Evolutionary conservation across 371 early-diverging fungal genomes (phyloP).

Genomic region (Mortierella polycephala): DNA sequence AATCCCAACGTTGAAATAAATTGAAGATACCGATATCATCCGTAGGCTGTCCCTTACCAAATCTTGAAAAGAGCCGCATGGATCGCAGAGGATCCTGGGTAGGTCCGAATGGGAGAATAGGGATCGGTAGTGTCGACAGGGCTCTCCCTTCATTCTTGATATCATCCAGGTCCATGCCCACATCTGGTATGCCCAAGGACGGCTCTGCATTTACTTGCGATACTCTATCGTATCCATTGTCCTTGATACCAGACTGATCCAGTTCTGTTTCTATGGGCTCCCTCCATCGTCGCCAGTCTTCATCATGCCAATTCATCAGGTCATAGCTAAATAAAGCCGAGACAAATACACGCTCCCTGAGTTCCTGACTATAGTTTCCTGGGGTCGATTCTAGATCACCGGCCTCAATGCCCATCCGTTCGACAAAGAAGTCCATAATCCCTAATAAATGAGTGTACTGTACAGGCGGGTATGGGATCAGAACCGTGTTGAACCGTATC

Average conservation of each 20-base stretch:
- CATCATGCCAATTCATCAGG: conserved; percentile 63
- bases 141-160: conserved; percentile 20
- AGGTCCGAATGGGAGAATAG: conserved; percentile 72
- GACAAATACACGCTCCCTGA: conserved; percentile 39
- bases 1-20: no score
- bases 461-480: conserved; percentile 45
- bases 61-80: conserved; percentile 69
- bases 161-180: conserved; percentile 27
- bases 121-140: conserved; percentile 16
- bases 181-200: conserved; percentile 12
- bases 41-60: conserved; percentile 42
- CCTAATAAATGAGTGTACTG: conserved; percentile 38
- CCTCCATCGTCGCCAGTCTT: conserved; percentile 62
- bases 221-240: neutral
- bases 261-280: neutral
- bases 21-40: neutral
- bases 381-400: neutral
- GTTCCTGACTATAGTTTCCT: conserved; percentile 10
- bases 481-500: conserved; percentile 39
- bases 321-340: conserved; percentile 65
- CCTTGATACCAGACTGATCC: neutral
- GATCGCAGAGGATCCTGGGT: conserved; percentile 77
- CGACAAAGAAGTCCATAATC: conserved; percentile 39
- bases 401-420: conserved; percentile 43
- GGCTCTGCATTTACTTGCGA: conserved; percentile 11